phyloP scores from a whole-genome alignment of 441 rosid species.

The Lepidium campestre region DNA sequence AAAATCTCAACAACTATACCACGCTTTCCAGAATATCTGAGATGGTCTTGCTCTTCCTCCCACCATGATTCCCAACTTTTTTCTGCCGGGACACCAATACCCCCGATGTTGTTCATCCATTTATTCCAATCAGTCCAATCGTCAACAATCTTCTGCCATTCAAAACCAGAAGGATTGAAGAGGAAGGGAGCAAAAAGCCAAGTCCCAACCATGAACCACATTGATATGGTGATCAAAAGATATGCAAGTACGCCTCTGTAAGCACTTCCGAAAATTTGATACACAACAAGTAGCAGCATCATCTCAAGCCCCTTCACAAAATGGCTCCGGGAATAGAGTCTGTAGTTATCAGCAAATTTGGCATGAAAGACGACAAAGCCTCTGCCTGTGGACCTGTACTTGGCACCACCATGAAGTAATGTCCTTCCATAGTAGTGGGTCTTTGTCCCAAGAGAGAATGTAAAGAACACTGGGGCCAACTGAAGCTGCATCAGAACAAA shows the following conservation, averaged over 20 bases:
- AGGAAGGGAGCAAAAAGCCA: conserved; percentile 99
- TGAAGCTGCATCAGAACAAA: conserved; percentile 97
- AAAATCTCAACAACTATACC: conserved; percentile 87
- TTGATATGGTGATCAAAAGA: conserved; percentile 78
- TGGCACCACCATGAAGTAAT: conserved; percentile 96
- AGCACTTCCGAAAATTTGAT: conserved; percentile 78
- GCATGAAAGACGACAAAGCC: conserved; percentile 99
- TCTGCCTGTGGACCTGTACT: conserved; percentile 94
- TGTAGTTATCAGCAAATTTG: conserved; percentile 94
- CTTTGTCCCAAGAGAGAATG: conserved; percentile 97
- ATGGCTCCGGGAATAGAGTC: conserved; percentile 97
- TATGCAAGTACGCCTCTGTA: conserved; percentile 88
- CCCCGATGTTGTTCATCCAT: conserved; percentile 92
- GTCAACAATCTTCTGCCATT: conserved; percentile 99
- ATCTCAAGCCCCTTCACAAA: conserved; percentile 95
- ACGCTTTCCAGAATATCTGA: conserved; percentile 81
- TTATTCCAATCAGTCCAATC: conserved; percentile 99
- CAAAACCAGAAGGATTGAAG: conserved; percentile 98
- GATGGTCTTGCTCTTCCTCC: conserved; percentile 99
- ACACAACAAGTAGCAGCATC: conserved; percentile 88
- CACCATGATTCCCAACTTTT: conserved; percentile 99
- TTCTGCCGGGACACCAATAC: conserved; percentile 95
- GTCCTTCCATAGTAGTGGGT: conserved; percentile 97
- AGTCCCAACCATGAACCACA: conserved; percentile 99
- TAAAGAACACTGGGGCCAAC: conserved; percentile 96